phyloP scores from a whole-genome alignment of 306 rosid species.

The Corylus americana region DNA sequence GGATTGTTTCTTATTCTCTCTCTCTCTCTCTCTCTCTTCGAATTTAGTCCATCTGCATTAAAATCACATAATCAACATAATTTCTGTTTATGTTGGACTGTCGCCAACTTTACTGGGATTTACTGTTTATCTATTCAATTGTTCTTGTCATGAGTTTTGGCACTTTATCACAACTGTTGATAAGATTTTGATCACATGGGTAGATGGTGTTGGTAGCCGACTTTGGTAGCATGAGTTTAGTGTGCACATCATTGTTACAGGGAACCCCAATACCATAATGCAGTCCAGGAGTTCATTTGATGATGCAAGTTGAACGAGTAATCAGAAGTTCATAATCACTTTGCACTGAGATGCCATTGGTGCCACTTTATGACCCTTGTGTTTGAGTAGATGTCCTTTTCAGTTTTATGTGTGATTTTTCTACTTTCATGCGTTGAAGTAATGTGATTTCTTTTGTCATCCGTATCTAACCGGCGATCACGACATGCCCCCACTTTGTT shows the following conservation, averaged over 20 bases:
- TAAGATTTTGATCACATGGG: conserved; percentile 5
- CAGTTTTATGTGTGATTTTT: conserved; percentile 14
- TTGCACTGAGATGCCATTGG: conserved; percentile 28
- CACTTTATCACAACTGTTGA: conserved; percentile 7
- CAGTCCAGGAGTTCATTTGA: conserved; percentile 66
- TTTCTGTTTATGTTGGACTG: conserved; percentile 45
- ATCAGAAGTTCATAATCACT: conserved; percentile 35
- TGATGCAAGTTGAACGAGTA: conserved; percentile 64
- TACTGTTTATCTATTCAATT: conserved; percentile 29
- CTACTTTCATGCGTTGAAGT: conserved; percentile 22
- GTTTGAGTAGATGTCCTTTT: conserved; percentile 31
- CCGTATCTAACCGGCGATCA: conserved; percentile 28
- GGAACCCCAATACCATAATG: conserved; percentile 73
- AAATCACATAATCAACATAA: neutral
- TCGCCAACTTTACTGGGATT: conserved; percentile 96
- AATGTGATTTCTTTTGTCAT: conserved; percentile 13
- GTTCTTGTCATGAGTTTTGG: conserved; percentile 13
- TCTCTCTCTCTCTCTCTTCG: neutral
- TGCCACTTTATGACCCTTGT: conserved; percentile 30
- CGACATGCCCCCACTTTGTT: conserved; percentile 37
- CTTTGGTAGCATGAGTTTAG: conserved; percentile 26
- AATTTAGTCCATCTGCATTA: neutral
- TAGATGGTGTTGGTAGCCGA: conserved; percentile 24
- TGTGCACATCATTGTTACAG: conserved; percentile 32
- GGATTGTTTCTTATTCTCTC: neutral